These are phyloP conservation scores for Trypanosoma cruzi DNA, from an alignment of 208 protist genomes.

Conservation along the genomic window DNA sequence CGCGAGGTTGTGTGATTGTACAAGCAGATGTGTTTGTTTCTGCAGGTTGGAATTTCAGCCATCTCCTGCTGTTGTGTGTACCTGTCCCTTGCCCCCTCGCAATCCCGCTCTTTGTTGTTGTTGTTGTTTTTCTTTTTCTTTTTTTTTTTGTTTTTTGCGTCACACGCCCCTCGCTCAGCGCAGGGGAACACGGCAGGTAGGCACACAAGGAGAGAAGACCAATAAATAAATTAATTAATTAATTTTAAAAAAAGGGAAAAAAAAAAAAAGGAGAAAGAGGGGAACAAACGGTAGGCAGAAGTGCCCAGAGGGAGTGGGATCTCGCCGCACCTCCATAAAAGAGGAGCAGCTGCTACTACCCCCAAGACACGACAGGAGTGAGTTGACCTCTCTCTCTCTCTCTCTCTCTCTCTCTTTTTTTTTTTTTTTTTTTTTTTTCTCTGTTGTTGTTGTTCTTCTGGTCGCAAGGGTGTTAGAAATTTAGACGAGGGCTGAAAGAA, in stretches of 20 bases:
- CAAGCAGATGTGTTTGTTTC: too few species aligned
- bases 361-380: neutral
- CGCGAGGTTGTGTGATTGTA: too few species aligned
- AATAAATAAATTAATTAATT: neutral
- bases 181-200: neutral
- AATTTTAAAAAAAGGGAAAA: too few species aligned
- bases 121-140: conserved; percentile 23
- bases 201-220: neutral
- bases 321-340: neutral
- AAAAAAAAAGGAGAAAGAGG: neutral
- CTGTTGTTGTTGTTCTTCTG: neutral
- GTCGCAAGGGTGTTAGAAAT: neutral
- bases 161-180: neutral
- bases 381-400: neutral
- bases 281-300: neutral
- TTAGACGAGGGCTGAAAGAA: conserved; percentile 1
- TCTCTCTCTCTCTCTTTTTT: neutral
- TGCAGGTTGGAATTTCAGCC: too few species aligned
- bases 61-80: too few species aligned
- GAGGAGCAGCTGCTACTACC: neutral
- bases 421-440: neutral
- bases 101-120: conserved; percentile 11
- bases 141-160: conserved; percentile 12
- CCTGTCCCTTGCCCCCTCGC: too few species aligned
- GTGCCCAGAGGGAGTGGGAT: neutral